phyloP scores from a whole-genome alignment of 306 rosid species.

The Acacia acuminata region DNA sequence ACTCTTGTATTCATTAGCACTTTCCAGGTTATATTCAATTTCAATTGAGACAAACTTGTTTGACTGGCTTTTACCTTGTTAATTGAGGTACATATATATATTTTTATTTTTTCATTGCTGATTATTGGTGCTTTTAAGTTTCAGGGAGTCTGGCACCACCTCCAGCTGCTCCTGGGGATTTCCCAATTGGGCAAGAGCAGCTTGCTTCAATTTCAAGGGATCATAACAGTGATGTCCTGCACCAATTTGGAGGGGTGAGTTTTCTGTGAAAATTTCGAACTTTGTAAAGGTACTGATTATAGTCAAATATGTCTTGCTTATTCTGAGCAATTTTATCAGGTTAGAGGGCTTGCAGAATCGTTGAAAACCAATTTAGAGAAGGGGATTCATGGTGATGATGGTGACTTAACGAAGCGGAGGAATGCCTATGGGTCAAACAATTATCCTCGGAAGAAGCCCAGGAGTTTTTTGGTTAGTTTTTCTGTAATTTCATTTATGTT shows the following conservation, averaged over 20 bases:
- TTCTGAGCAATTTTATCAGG: conserved; percentile 49
- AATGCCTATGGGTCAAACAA: conserved; percentile 72
- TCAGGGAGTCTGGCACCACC: conserved; percentile 35
- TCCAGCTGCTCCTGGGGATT: conserved; percentile 45
- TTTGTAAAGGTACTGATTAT: background rate
- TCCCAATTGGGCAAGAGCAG: conserved; percentile 59
- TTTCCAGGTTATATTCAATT: background rate
- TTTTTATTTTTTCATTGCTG: background rate
- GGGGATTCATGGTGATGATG: conserved; percentile 75
- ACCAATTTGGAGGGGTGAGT: conserved; percentile 74
- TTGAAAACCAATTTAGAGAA: conserved; percentile 69
- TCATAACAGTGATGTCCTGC: conserved; percentile 47
- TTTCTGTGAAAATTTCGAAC: background rate
- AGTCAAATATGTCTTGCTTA: conserved; percentile 12
- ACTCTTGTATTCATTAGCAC: background rate
- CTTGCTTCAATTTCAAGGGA: conserved; percentile 73
- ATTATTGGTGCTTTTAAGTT: conserved; percentile 27
- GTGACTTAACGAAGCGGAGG: conserved; percentile 61
- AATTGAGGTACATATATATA: background rate
- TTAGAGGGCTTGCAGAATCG: conserved; percentile 54
- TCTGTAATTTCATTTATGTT: background rate
- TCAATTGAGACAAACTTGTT: background rate
- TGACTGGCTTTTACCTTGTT: background rate
- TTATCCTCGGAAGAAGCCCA: conserved; percentile 72
- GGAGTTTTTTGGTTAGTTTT: conserved; percentile 66